A percentile compares a stretch with the other conserved stretches of the same genome.
Evolutionary conservation across 192 early-diverging fungal genomes (phyloP).

Genomic region (Backusella circina): DNA sequence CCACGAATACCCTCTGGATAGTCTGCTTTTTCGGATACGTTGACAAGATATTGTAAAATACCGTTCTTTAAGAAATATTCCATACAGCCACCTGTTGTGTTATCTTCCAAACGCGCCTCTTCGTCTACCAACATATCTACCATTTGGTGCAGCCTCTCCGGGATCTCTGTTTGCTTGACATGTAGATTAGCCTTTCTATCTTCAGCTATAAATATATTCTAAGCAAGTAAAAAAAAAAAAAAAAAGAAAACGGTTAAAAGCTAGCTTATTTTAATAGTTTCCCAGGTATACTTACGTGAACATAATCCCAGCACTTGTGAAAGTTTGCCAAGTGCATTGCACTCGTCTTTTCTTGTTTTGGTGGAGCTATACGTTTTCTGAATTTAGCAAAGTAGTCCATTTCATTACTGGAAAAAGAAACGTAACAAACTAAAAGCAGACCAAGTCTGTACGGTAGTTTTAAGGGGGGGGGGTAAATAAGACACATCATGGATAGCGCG

Average conservation of each 20-base stretch:
- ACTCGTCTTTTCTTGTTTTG: conserved; percentile 53
- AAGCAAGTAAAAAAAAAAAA: neutral
- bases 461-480: neutral
- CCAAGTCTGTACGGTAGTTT: neutral
- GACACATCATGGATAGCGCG: neutral
- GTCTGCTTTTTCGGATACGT: conserved; percentile 69
- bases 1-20: conserved; percentile 76
- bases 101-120: conserved; percentile 70
- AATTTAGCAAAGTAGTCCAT: conserved; percentile 71
- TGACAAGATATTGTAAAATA: conserved; percentile 77
- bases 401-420: neutral
- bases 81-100: conserved; percentile 78
- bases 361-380: conserved; percentile 61
- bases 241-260: neutral
- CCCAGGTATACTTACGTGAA: conserved; percentile 39
- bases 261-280: neutral
- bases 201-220: conserved; percentile 36
- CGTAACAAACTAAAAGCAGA: neutral
- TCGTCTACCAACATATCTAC: conserved; percentile 91
- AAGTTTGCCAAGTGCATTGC: conserved; percentile 70
- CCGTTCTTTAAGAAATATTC: conserved; percentile 85
- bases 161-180: conserved; percentile 77
- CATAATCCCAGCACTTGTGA: conserved; percentile 68
- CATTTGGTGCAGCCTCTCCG: conserved; percentile 70
- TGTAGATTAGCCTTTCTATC: conserved; percentile 28